Percentiles rank a stretch among this genome's conserved stretches.
Evolutionary conservation across 257 asterid genomes (phyloP).

Genomic region (Lavandula angustifolia): DNA sequence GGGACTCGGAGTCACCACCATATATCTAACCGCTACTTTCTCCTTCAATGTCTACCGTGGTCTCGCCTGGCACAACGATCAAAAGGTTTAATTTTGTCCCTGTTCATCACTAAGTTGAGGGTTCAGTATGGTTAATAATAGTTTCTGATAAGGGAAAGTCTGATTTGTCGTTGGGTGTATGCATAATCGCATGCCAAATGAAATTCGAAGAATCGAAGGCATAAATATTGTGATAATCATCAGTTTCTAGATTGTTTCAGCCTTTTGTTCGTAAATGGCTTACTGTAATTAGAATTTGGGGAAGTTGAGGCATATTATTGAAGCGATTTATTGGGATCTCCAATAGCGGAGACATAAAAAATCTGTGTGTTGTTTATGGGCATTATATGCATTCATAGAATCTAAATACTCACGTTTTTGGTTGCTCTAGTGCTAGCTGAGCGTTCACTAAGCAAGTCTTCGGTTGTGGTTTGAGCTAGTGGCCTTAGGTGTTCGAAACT

Average conservation of each 20-base stretch:
- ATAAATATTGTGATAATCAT: background rate
- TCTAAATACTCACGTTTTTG: background rate
- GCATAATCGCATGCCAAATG: background rate
- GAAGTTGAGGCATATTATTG: constrained; percentile 12
- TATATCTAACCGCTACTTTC: constrained; percentile 71
- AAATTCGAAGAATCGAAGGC: constrained; percentile 11
- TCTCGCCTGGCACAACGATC: constrained; percentile 84
- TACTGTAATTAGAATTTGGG: no score
- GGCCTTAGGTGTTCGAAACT: constrained; percentile 2
- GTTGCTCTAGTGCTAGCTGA: background rate
- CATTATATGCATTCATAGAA: background rate
- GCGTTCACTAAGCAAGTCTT: background rate
- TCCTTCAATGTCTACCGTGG: constrained; percentile 92
- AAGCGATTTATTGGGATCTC: constrained; percentile 8
- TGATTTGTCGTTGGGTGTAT: background rate
- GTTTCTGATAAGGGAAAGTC: no score
- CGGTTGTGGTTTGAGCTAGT: background rate
- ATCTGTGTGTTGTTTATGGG: background rate
- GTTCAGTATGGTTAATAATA: constrained; percentile 8
- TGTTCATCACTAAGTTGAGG: background rate
- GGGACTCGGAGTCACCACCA: constrained; percentile 74
- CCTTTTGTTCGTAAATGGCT: constrained; percentile 4
- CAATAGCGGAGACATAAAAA: background rate
- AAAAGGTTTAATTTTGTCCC: constrained; percentile 44
- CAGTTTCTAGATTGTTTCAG: background rate